Conservation (phyloP, 495 filamentous ascomycete species). For the Penicillium silybi region DNA sequence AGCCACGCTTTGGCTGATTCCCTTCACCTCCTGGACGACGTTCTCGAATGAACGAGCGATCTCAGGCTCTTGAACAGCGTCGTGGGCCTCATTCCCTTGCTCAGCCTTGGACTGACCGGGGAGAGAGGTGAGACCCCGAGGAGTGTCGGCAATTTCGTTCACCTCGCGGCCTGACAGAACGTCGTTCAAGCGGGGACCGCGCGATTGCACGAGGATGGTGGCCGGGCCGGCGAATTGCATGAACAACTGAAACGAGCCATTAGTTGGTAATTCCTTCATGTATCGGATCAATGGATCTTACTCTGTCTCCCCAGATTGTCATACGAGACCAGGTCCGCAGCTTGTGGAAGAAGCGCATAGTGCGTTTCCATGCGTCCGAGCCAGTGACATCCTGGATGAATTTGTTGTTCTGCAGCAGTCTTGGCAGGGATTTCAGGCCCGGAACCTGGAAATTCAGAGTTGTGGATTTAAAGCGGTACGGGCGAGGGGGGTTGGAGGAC, state of each 20-base stretch:
- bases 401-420: constrained; percentile 55
- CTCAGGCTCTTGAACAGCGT: constrained; percentile 21
- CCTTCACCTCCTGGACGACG: constrained; percentile 32
- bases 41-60: constrained; percentile 32
- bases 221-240: constrained; percentile 82
- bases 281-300: constrained; percentile 21
- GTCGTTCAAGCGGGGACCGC: constrained; percentile 71
- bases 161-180: constrained; percentile 70
- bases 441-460: constrained; percentile 77
- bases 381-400: constrained; percentile 68
- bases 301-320: constrained; percentile 90
- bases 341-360: constrained; percentile 56
- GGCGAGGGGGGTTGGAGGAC: constrained; percentile 64
- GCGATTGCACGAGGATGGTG: constrained; percentile 80
- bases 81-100: constrained; percentile 16
- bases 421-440: constrained; percentile 47
- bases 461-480: constrained; percentile 80
- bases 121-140: constrained; percentile 51
- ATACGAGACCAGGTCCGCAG: constrained; percentile 70
- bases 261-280: constrained; percentile 2
- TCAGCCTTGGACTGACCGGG: constrained; percentile 21
- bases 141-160: constrained; percentile 77
- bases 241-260: constrained; percentile 56
- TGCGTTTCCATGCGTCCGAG: constrained; percentile 63
- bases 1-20: constrained; percentile 47